These are phyloP conservation scores for Amborella trichopoda DNA, from an alignment of 164 flowering plant species.

Conservation along the genomic window DNA sequence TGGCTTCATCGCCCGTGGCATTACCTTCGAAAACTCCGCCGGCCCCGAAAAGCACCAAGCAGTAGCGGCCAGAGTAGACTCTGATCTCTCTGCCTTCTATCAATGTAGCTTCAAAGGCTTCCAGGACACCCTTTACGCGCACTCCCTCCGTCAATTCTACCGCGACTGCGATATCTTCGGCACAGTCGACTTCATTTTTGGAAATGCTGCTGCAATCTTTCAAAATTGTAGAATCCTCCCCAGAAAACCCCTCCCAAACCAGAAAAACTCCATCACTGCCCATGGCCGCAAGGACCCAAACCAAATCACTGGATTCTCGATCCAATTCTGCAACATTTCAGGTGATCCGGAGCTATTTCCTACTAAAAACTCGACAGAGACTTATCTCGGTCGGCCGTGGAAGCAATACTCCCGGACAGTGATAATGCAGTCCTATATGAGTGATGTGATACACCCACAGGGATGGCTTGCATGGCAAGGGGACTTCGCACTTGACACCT, in stretches of 20 bases:
- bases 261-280: constrained; percentile 78
- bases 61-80: constrained; percentile 36
- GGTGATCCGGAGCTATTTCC: constrained; percentile 40
- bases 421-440: constrained; percentile 51
- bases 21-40: constrained; percentile 45
- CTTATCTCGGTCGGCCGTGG: constrained; percentile 91
- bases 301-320: constrained; percentile 63
- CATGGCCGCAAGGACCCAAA: constrained; percentile 65
- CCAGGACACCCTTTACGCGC: constrained; percentile 54
- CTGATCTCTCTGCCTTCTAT: constrained; percentile 33
- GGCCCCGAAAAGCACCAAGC: constrained; percentile 52
- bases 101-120: constrained; percentile 30
- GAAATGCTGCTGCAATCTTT: constrained; percentile 55
- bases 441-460: constrained; percentile 35
- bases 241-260: constrained; percentile 47
- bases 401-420: constrained; percentile 56
- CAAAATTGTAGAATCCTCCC: constrained; percentile 62
- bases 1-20: constrained; percentile 45
- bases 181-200: constrained; percentile 86
- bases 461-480: constrained; percentile 88
- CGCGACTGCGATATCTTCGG: constrained; percentile 69
- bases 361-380: constrained; percentile 19
- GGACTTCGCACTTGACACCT: constrained; percentile 34
- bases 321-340: constrained; percentile 65
- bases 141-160: constrained; percentile 67